Percentiles rank a stretch among this genome's conserved stretches.
Conservation (phyloP, 345 rosid species). For the Sisymbrium altissimum region DNA sequence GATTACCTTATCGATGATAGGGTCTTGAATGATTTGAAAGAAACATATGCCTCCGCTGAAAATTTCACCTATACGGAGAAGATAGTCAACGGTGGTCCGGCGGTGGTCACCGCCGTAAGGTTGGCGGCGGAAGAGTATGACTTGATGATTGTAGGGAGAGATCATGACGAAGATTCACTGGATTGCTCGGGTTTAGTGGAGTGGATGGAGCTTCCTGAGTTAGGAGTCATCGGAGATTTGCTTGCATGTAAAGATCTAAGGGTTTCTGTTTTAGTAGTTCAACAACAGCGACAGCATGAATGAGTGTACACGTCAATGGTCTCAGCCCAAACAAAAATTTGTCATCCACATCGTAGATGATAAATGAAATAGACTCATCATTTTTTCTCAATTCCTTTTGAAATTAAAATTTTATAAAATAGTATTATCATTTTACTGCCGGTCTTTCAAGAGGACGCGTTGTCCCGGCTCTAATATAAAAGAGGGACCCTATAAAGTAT, state of each 20-base stretch:
- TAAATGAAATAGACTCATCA: too few species aligned
- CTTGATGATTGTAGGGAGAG: slow-evolving; percentile 55
- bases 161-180: slow-evolving; percentile 22
- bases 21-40: slow-evolving; percentile 33
- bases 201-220: slow-evolving; percentile 70
- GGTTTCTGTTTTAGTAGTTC: slow-evolving; percentile 54
- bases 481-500: too few species aligned
- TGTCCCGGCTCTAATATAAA: too few species aligned
- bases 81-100: slow-evolving; percentile 39
- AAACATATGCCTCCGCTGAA: neutral
- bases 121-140: slow-evolving; percentile 35
- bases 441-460: too few species aligned
- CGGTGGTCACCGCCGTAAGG: slow-evolving; percentile 33
- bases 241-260: slow-evolving; percentile 53
- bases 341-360: too few species aligned
- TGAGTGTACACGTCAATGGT: slow-evolving; percentile 17
- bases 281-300: slow-evolving; percentile 42
- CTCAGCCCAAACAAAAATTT: too few species aligned
- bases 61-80: slow-evolving; percentile 24
- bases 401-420: too few species aligned
- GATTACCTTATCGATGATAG: slow-evolving; percentile 38
- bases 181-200: slow-evolving; percentile 44
- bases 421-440: too few species aligned
- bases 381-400: too few species aligned
- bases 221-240: slow-evolving; percentile 62